Base-by-base conservation (phyloP, 2,329 filamentous ascomycete genomes). In the Rutstroemia sp. region DNA sequence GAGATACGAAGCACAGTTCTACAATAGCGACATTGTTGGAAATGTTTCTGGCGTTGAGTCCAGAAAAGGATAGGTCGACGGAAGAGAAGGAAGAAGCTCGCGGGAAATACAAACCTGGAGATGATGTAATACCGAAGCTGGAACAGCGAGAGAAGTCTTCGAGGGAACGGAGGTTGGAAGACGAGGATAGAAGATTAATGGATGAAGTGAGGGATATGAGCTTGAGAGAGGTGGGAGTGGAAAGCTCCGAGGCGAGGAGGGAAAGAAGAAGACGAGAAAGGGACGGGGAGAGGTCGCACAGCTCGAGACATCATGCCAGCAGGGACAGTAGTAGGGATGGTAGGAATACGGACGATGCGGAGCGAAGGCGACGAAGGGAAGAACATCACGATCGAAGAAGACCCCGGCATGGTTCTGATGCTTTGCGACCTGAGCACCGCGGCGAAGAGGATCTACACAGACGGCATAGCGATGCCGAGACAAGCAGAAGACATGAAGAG, bases 21-120 rank as follows among this genome's bases (percentile, higher is more conserved):
- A 91, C 88, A 23, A 88, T 96, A 52, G 92, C 86, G 8, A 95
- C 91, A 2, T 76, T 97, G 47, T 75, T 99, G 58, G 92, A 97
- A 56, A 92, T 96, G 81, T 91, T 89, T 64, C 74, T 96, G 38
- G 78, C 83, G 25, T 84, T 88, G 46, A 90, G 95, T 67, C 92
- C 94, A 1, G 82, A 83, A 18, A 87, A 87, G 64, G 85, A 77
- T 25, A 88, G 86, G 67, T 78, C 82, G 0, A 77, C 79, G 0
- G 77, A 80, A 7, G 94, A 99, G 68, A 91, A 87, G 71, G 79
- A 83, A 47, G 88, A 91, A 62, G 84, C 94, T 74, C 80, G 81
- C 37, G 76, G 77, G 62, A 86, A 86, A 65, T 97, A 95, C 72
- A 90, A 80, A 63, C 87, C 83, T 0, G 92, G 92, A 3, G 91